These are phyloP conservation scores for Mortierella sp. DNA, from an alignment of 371 early-diverging fungal genomes.

Conservation along the genomic window DNA sequence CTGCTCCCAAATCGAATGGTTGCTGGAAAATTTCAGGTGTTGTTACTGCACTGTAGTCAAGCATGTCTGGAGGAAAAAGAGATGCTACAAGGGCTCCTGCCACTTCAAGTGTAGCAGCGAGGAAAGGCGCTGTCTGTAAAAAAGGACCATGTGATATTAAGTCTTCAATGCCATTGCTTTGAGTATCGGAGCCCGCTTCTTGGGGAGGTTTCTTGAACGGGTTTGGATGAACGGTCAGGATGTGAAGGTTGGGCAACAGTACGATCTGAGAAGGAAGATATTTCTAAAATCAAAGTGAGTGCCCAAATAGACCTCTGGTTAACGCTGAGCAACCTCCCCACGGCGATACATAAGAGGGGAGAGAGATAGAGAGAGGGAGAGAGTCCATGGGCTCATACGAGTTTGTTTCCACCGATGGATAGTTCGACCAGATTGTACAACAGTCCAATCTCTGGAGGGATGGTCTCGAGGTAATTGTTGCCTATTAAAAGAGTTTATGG, in stretches of 20 bases:
- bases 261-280: constrained; percentile 34
- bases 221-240: constrained; percentile 47
- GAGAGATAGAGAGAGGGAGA: not conserved
- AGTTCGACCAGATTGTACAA: constrained; percentile 66
- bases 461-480: constrained; percentile 55
- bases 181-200: not conserved
- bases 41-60: too few relatives aligned
- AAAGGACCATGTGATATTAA: too few relatives aligned
- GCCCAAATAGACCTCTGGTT: not conserved
- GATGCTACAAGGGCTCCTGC: too few relatives aligned
- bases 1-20: too few relatives aligned
- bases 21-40: too few relatives aligned
- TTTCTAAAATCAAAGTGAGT: constrained; percentile 21
- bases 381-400: constrained; percentile 50
- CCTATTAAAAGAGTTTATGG: constrained; percentile 41
- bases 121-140: too few relatives aligned
- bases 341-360: not conserved
- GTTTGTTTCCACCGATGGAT: constrained; percentile 65
- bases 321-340: not conserved
- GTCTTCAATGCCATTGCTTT: not conserved
- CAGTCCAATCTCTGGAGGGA: constrained; percentile 68
- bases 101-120: too few relatives aligned
- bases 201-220: constrained; percentile 21
- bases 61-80: too few relatives aligned
- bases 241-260: constrained; percentile 36